phyloP scores from a whole-genome alignment of 2,329 filamentous ascomycete genomes.

The Diplodia mutila region DNA sequence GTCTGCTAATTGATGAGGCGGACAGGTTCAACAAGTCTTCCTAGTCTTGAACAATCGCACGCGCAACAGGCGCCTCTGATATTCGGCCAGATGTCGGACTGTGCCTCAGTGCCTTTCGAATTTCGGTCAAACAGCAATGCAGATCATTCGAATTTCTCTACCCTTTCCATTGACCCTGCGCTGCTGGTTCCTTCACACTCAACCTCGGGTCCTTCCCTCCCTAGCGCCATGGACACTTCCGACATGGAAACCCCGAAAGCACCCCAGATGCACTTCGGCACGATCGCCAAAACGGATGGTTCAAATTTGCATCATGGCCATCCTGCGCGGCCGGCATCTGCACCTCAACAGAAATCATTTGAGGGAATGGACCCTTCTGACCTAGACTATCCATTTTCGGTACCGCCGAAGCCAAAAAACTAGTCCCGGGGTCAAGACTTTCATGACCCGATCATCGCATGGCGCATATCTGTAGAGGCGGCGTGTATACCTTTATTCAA shows the following conservation, averaged over 20 bases:
- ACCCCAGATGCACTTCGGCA: background rate
- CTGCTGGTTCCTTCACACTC: background rate
- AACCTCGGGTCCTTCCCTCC: background rate
- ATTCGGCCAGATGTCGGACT: background rate
- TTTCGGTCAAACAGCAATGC: background rate
- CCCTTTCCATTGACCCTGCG: background rate
- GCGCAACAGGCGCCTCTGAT: background rate
- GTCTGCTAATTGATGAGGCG: slow-evolving; percentile 5
- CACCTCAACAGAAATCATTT: too few relatives aligned
- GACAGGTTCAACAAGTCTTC: background rate
- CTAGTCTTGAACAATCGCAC: background rate
- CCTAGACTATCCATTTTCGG: too few relatives aligned
- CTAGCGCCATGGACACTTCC: background rate
- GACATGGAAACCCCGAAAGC: background rate
- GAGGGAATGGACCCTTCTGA: too few relatives aligned
- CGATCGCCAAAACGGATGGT: background rate
- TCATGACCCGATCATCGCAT: too few relatives aligned
- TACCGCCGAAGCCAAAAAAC: too few relatives aligned
- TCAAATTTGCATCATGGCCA: too few relatives aligned
- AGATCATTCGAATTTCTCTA: background rate
- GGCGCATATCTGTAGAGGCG: too few relatives aligned
- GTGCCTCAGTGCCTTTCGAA: background rate
- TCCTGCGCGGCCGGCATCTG: too few relatives aligned
- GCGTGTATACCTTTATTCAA: too few relatives aligned
- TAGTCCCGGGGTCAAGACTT: too few relatives aligned